Conservation (phyloP, 2,329 filamentous ascomycete genomes). For the Ceratocystis cubensis region DNA sequence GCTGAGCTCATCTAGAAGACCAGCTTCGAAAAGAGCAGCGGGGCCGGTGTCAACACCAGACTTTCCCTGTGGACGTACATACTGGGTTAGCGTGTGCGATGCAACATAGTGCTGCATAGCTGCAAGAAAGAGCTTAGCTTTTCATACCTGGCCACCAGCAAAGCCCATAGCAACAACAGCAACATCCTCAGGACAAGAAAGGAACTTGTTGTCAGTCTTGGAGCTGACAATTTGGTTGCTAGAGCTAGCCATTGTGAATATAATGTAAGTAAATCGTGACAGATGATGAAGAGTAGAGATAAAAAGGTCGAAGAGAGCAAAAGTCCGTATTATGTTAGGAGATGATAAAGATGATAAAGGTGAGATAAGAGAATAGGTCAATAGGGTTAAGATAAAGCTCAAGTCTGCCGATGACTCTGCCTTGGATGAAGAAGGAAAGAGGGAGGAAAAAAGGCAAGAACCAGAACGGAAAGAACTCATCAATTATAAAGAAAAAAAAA, state of each 20-base stretch:
- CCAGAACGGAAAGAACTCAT: constrained; percentile 3
- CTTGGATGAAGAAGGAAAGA: constrained; percentile 17
- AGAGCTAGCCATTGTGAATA: constrained; percentile 16
- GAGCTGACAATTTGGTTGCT: constrained; percentile 37
- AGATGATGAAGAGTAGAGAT: not conserved
- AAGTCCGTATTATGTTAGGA: not conserved
- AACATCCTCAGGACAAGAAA: constrained; percentile 64
- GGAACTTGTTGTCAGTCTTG: constrained; percentile 56
- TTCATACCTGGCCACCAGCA: constrained; percentile 78
- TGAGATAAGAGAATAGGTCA: not conserved
- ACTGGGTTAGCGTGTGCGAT: constrained; percentile 18
- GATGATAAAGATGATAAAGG: constrained; percentile 13
- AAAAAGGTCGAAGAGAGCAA: not conserved
- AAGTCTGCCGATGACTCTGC: constrained; percentile 20
- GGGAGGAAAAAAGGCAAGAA: constrained; percentile 14
- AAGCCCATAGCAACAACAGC: constrained; percentile 93
- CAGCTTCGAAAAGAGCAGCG: constrained; percentile 74
- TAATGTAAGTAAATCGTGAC: not conserved
- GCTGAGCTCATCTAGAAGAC: constrained; percentile 70
- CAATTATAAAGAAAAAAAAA: constrained; percentile 2
- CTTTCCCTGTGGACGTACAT: constrained; percentile 52
- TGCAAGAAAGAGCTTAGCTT: not conserved
- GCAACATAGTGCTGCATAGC: not conserved
- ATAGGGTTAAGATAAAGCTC: constrained; percentile 4
- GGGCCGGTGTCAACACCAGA: constrained; percentile 84